Conservation (phyloP, 352 stramenopile species). For the Globisporangium splendens region DNA sequence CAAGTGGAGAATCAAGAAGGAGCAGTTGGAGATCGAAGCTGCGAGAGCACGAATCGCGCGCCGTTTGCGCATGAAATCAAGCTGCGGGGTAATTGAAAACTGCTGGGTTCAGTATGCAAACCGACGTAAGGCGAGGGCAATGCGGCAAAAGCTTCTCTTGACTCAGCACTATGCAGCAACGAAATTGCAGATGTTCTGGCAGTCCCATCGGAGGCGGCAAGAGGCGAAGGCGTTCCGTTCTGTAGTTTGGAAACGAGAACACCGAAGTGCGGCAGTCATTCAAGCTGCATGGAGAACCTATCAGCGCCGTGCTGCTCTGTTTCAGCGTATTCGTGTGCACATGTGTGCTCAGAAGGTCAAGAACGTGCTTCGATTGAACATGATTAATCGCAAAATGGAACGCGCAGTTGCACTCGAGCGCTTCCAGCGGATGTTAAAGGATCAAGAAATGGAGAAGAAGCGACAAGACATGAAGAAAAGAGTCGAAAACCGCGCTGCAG, state of each 20-base stretch:
- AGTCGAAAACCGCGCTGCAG: constrained; percentile 30
- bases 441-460: constrained; percentile 25
- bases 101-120: constrained; percentile 36
- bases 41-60: constrained; percentile 19
- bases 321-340: constrained; percentile 6
- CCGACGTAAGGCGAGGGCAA: constrained; percentile 24
- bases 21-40: constrained; percentile 13
- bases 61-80: constrained; percentile 24
- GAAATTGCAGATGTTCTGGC: constrained; percentile 12
- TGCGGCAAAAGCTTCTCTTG: constrained; percentile 25
- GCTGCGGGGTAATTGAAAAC: constrained; percentile 34
- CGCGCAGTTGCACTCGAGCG: constrained; percentile 26
- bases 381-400: constrained; percentile 13
- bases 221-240: constrained; percentile 4
- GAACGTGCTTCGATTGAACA: constrained; percentile 16
- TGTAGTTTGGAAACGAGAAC: constrained; percentile 9
- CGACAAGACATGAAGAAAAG: constrained; percentile 14
- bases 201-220: neutral
- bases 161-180: neutral
- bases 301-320: neutral
- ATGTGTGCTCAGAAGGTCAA: constrained; percentile 14
- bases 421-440: constrained; percentile 32
- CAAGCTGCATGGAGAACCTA: constrained; percentile 11
- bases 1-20: constrained; percentile 13
- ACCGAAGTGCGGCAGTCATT: constrained; percentile 6